phyloP scores from a whole-genome alignment of 1,284 basidiomycete species.

The Trametes hirsuta region DNA sequence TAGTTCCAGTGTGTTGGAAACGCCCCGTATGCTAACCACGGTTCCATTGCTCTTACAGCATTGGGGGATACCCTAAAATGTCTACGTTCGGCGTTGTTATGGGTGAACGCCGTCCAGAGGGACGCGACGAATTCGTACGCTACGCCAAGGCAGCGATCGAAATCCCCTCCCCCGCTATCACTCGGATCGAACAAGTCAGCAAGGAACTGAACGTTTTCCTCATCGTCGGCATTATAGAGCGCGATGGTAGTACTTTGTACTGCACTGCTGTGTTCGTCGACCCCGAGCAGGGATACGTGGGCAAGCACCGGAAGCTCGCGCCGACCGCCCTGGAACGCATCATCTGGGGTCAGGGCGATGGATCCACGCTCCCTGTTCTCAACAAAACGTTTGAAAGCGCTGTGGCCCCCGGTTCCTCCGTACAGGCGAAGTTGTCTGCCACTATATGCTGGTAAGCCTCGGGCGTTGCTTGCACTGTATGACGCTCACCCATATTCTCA shows the following conservation, averaged over 20 bases:
- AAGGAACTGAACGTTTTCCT: slow-evolving; percentile 58
- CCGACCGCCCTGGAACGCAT: slow-evolving; percentile 72
- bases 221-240: slow-evolving; percentile 72
- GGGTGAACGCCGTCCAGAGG: slow-evolving; percentile 53
- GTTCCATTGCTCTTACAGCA: slow-evolving; percentile 39
- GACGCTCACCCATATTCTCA: slow-evolving; percentile 25
- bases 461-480: background rate
- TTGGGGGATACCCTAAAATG: slow-evolving; percentile 70
- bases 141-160: slow-evolving; percentile 62
- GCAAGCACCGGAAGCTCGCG: slow-evolving; percentile 74
- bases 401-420: slow-evolving; percentile 27
- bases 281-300: slow-evolving; percentile 57
- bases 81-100: slow-evolving; percentile 62
- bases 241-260: slow-evolving; percentile 67
- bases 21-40: background rate
- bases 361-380: slow-evolving; percentile 37
- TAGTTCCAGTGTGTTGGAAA: slow-evolving; percentile 28
- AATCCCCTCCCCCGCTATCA: slow-evolving; percentile 54
- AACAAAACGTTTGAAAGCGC: slow-evolving; percentile 30
- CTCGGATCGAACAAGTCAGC: slow-evolving; percentile 55
- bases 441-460: slow-evolving; percentile 68
- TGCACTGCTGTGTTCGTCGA: slow-evolving; percentile 72
- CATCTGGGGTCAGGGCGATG: slow-evolving; percentile 67
- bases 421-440: slow-evolving; percentile 59
- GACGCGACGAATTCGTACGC: slow-evolving; percentile 63